Evolutionary conservation across 2,329 filamentous ascomycete species (phyloP), one percentile per base, ranked within the genome.

Genomic region (Mycosphaerelloides madeirae): DNA sequence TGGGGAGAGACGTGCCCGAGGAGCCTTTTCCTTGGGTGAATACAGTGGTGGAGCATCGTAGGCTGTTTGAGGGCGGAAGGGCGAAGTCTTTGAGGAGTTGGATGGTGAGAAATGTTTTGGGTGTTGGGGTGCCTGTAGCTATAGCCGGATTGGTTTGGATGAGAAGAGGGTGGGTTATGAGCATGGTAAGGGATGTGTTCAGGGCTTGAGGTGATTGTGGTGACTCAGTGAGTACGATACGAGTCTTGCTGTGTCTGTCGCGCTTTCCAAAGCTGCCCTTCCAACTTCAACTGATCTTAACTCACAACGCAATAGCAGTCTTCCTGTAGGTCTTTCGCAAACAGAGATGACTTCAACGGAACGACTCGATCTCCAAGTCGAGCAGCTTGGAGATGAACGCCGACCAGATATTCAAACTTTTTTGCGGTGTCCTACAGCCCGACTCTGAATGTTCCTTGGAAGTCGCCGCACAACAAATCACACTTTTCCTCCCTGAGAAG

Each of bases 1-100:
- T 52, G n/a, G 35, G 29, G n/a, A 46, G 43, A 29, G 25, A 33
- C 11, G 19, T 41, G 16, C 49, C 46, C 2, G 35, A 46, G 31
- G 16, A 15, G 14, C 29, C 6, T n/a, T 49, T 52, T 34, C 49
- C 46, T 12, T 22, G 38, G 22, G 20, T 35, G 8, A 52, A 72
- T 67, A 38, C 14, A 18, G 28, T 31, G 4, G 33, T 16, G 6
- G 41, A 44, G 6, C 34, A 44, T 33, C 15, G 41, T 12, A 20
- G 6, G 8, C 12, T 44, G 16, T 44, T 44, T 25, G 16, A 35
- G 4, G 3, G 6, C 14, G 41, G 14, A 14, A 22, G 41, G 9
- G 12, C 25, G 8, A 44, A 38, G 16, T 12, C 33, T 37, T 15
- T 38, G 28, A 8, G n/a, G 13, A 6, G n/a, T 12, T 44, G 41